Evolutionary conservation across 306 rosid genomes (phyloP).

Genomic region (Dicorynia guianensis): DNA sequence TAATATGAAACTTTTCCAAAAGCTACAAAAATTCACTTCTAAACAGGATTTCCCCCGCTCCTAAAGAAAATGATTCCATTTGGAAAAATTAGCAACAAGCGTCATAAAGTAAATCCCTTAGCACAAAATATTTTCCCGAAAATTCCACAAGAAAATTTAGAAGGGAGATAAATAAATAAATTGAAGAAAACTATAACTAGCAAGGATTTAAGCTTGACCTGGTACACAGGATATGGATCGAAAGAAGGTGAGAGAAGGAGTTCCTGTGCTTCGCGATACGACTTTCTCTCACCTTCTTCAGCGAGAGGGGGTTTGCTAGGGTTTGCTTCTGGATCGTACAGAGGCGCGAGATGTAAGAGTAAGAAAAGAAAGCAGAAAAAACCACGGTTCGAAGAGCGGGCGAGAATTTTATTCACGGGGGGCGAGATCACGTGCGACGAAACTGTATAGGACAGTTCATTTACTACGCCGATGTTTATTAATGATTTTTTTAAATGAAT

Average conservation of each 20-base stretch:
- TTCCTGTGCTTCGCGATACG: constrained; percentile 19
- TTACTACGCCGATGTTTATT: too few relatives aligned
- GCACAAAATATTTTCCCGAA: background rate
- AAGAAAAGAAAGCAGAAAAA: constrained; percentile 4
- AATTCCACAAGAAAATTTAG: background rate
- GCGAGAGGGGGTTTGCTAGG: constrained; percentile 68
- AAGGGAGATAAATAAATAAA: background rate
- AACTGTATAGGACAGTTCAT: background rate
- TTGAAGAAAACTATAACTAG: background rate
- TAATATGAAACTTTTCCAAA: background rate
- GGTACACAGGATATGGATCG: constrained; percentile 43
- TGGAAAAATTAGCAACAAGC: background rate
- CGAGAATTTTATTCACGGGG: background rate
- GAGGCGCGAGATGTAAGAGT: constrained; percentile 48
- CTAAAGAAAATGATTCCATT: background rate
- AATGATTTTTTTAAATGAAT: background rate
- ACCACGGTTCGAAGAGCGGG: background rate
- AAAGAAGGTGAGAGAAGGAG: constrained; percentile 35
- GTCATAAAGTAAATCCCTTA: background rate
- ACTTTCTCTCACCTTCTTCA: constrained; percentile 52
- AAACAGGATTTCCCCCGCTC: background rate
- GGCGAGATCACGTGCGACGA: background rate
- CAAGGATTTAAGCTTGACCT: constrained; percentile 43
- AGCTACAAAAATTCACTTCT: background rate
- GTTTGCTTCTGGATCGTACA: constrained; percentile 57